phyloP scores from a whole-genome alignment of 805 yeast species.

The Kodamaea neixiangensis region DNA sequence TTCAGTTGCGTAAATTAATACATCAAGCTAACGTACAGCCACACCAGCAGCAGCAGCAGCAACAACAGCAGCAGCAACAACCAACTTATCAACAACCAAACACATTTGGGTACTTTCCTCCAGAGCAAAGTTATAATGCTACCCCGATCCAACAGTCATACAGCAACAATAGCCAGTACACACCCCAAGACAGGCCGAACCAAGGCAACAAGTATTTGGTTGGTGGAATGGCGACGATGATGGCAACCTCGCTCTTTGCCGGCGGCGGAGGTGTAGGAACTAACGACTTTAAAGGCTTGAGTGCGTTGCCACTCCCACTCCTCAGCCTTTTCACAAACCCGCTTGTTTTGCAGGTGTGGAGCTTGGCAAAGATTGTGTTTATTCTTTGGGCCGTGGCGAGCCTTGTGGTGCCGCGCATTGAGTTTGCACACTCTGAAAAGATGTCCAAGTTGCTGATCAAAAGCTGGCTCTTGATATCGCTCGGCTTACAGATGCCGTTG shows the following conservation, averaged over 20 bases:
- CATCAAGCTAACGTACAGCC: conserved; percentile 28
- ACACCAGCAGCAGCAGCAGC: conserved; percentile 16
- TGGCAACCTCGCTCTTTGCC: conserved; percentile 61
- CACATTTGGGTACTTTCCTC: conserved; percentile 24
- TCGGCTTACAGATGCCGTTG: conserved; percentile 33
- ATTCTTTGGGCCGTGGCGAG: conserved; percentile 13
- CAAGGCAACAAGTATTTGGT: conserved; percentile 47
- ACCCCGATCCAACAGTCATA: conserved; percentile 19
- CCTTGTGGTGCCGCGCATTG: conserved; percentile 13
- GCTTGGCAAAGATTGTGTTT: conserved; percentile 13
- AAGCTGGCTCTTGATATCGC: conserved; percentile 27
- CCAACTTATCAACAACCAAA: conserved; percentile 13
- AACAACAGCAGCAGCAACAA: conserved; percentile 13
- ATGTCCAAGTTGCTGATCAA: conserved; percentile 8
- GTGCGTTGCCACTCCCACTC: conserved; percentile 44
- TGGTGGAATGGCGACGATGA: conserved; percentile 65
- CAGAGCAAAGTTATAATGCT: conserved; percentile 20
- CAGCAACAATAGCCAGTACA: conserved; percentile 12
- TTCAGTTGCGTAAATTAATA: conserved; percentile 39
- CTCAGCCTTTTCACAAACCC: neutral
- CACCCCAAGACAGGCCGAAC: conserved; percentile 16
- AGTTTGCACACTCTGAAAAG: neutral
- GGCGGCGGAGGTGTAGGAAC: conserved; percentile 32
- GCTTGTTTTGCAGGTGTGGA: conserved; percentile 12
- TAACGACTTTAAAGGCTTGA: conserved; percentile 46